These are phyloP conservation scores for Tylopilus vinaceipallidus DNA, from an alignment of 768 basidiomycete genomes.

Conservation along the genomic window DNA sequence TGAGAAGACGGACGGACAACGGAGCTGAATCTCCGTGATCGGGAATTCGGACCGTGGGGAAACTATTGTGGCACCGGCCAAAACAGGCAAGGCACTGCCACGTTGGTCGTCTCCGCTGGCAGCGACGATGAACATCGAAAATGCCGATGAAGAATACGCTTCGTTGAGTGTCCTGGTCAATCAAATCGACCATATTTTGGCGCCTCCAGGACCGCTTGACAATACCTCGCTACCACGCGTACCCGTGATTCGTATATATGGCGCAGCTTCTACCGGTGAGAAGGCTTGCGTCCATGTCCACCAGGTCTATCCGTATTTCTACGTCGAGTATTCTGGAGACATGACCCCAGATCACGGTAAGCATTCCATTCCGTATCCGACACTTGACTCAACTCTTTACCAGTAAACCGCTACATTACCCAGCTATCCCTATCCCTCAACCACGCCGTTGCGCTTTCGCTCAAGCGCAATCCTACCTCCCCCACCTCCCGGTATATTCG, in stretches of 20 bases:
- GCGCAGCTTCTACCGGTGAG: slow-evolving; percentile 71
- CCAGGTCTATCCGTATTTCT: slow-evolving; percentile 94
- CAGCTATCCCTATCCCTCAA: slow-evolving; percentile 76
- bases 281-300: slow-evolving; percentile 89
- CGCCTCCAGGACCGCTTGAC: slow-evolving; percentile 61
- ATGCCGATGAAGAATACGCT: slow-evolving; percentile 12
- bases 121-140: slow-evolving; percentile 1
- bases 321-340: slow-evolving; percentile 73
- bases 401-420: slow-evolving; percentile 72
- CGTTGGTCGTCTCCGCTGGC: not conserved
- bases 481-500: slow-evolving; percentile 62
- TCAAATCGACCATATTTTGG: slow-evolving; percentile 64
- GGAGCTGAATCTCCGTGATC: too few relatives aligned
- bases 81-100: not conserved
- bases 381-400: not conserved
- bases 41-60: too few relatives aligned
- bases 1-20: too few relatives aligned
- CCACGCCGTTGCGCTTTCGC: slow-evolving; percentile 78
- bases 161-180: slow-evolving; percentile 45
- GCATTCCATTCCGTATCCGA: slow-evolving; percentile 13
- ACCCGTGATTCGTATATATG: slow-evolving; percentile 86
- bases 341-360: slow-evolving; percentile 64
- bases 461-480: slow-evolving; percentile 68
- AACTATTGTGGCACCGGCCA: too few relatives aligned
- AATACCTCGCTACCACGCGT: slow-evolving; percentile 58